Evolutionary conservation across 306 rosid species (phyloP), one percentile per base, ranked within the genome.

Genomic region (Crotalaria pallida): DNA sequence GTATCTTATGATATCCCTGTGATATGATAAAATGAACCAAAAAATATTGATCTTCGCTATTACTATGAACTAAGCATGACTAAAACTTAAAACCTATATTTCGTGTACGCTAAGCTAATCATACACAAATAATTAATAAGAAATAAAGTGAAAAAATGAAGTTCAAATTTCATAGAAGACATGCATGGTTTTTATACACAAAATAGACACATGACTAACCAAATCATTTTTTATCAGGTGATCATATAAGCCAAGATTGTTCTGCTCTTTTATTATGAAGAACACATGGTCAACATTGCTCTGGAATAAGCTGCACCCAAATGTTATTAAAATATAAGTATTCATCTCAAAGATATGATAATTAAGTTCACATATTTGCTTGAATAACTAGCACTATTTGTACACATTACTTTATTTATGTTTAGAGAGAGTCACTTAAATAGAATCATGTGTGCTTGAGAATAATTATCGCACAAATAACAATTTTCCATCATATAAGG

Each of bases 151-250:
- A n/a, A n/a, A n/a, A n/a, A n/a, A n/a, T n/a, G n/a, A n/a, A n/a
- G n/a, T n/a, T n/a, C n/a, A n/a, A n/a, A n/a, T n/a, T n/a, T n/a
- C n/a, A n/a, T n/a, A n/a, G n/a, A n/a, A n/a, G n/a, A n/a, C 1
- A 31, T 6, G 7, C 36, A 31, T 31, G 36, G 36, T 31, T n/a
- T n/a, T 6, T 31, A 31, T 31, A 31, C 8, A 31, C 6, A 1
- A 31, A 31, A 31, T 31, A 31, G 9, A 6, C 3, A 49, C 29
- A 58, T 13, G 47, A 34, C 82, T 78, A n/a, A 72, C 82, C 74
- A 58, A 0, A 22, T 21, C 58, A 3, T 1, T 27, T 1, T 0
- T 40, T 31, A 10, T 13, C 13, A 72, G 3, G 29, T n/a, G 5
- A 0, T 48, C 15, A 10, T 26, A 49, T 23, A 77, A 47, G 13